These are phyloP conservation scores for Apiotrichum mycotoxinovorans DNA, from an alignment of 1,284 basidiomycete genomes.

Conservation along the genomic window DNA sequence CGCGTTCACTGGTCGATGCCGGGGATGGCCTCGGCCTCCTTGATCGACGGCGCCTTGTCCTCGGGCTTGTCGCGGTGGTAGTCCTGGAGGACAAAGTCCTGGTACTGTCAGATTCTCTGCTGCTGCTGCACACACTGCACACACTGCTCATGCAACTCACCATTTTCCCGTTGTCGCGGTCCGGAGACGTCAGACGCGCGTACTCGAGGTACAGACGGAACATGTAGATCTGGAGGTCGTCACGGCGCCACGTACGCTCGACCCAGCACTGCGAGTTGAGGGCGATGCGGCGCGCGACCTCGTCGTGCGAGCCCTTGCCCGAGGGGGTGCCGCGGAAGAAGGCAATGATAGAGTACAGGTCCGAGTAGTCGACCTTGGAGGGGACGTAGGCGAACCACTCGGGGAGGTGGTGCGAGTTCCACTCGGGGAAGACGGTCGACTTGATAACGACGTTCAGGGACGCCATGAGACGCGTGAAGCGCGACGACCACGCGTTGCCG, in stretches of 20 bases:
- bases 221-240: constrained; percentile 50
- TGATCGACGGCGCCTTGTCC: background rate
- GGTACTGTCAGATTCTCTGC: background rate
- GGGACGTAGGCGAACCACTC: constrained; percentile 52
- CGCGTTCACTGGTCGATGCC: constrained; percentile 5
- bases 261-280: constrained; percentile 53
- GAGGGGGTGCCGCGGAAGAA: constrained; percentile 50
- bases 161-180: constrained; percentile 54
- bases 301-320: constrained; percentile 48
- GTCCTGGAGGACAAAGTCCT: constrained; percentile 27
- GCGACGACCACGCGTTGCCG: constrained; percentile 50
- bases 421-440: constrained; percentile 51
- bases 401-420: constrained; percentile 49
- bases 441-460: constrained; percentile 49
- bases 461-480: constrained; percentile 51
- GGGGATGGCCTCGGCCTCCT: constrained; percentile 8
- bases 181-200: constrained; percentile 54
- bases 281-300: constrained; percentile 50
- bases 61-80: constrained; percentile 11
- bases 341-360: constrained; percentile 50
- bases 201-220: constrained; percentile 57
- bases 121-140: too few species aligned
- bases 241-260: constrained; percentile 47
- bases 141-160: constrained; percentile 22
- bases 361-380: constrained; percentile 51